Conservation (phyloP, 805 yeast genomes). For the Torulaspora indica region DNA sequence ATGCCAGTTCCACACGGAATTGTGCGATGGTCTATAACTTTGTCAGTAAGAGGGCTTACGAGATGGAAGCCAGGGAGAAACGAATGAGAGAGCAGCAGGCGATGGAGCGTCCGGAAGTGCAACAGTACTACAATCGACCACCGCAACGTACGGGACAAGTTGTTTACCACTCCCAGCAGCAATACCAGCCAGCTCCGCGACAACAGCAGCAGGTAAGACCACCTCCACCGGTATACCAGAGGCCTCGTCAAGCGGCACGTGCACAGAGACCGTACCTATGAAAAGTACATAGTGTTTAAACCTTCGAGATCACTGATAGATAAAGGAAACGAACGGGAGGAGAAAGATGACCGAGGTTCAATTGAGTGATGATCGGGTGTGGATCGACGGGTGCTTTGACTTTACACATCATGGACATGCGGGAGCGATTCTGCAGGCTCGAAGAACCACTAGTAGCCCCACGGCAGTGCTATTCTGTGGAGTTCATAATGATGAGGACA, state of each 20-base stretch:
- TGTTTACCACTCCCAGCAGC: conserved; percentile 1
- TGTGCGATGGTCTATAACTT: conserved; percentile 68
- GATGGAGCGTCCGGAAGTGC: conserved; percentile 6
- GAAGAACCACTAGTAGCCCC: conserved; percentile 58
- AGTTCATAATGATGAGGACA: conserved; percentile 88
- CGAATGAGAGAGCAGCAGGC: conserved; percentile 8
- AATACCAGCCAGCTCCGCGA: conserved; percentile 2
- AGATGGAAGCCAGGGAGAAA: conserved; percentile 12
- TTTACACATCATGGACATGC: conserved; percentile 98
- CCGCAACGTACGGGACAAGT: background rate
- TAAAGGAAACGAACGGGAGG: background rate
- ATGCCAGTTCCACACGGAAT: conserved; percentile 83
- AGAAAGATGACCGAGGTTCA: conserved; percentile 1
- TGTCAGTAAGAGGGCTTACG: conserved; percentile 25
- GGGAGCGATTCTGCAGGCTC: conserved; percentile 92
- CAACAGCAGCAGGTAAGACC: conserved; percentile 9
- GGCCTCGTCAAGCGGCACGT: conserved; percentile 10
- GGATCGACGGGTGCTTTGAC: conserved; percentile 98
- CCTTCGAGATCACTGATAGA: background rate
- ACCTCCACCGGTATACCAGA: conserved; percentile 7
- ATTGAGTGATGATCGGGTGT: conserved; percentile 46
- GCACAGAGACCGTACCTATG: conserved; percentile 14
- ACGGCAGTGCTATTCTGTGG: conserved; percentile 54
- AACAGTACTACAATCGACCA: conserved; percentile 3
- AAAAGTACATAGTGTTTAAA: background rate